Percentiles rank a stretch among this genome's conserved stretches.
These are phyloP conservation scores for Epichloe hybrida DNA, from an alignment of 2,329 filamentous ascomycete genomes.

Conservation along the genomic window DNA sequence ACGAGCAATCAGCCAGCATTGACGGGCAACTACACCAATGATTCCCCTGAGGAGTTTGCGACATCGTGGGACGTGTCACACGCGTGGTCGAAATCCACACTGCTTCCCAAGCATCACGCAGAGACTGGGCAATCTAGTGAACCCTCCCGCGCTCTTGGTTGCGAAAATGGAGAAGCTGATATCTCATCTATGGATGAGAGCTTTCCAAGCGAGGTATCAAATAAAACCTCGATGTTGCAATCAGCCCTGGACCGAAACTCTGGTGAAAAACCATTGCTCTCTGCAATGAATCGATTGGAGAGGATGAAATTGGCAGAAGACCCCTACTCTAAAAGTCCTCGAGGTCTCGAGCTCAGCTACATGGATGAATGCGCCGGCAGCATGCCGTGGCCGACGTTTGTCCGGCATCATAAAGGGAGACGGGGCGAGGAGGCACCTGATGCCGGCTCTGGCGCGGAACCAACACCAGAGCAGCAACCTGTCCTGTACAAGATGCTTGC, in stretches of 20 bases:
- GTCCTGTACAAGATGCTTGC: constrained; percentile 49
- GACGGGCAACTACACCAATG: constrained; percentile 34
- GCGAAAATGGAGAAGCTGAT: constrained; percentile 17
- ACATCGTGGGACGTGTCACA: constrained; percentile 25
- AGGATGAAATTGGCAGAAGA: constrained; percentile 17
- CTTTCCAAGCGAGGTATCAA: constrained; percentile 18
- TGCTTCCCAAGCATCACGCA: constrained; percentile 11
- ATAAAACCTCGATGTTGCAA: constrained; percentile 13
- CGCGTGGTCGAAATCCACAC: constrained; percentile 13
- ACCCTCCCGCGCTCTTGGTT: not conserved
- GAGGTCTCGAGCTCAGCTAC: constrained; percentile 36
- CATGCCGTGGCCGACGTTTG: constrained; percentile 21
- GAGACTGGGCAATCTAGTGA: not conserved
- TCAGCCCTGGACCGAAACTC: constrained; percentile 17
- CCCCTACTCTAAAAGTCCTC: constrained; percentile 29
- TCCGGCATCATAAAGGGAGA: constrained; percentile 17
- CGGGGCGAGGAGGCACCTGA: not conserved
- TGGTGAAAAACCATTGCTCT: constrained; percentile 1
- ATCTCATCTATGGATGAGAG: constrained; percentile 28
- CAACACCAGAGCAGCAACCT: constrained; percentile 3
- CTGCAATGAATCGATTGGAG: constrained; percentile 2
- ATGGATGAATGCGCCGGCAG: constrained; percentile 26
- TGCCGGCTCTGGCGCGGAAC: not conserved
- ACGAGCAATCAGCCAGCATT: constrained; percentile 11
- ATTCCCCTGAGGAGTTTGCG: constrained; percentile 39